A percentile compares a stretch with the other conserved stretches of the same genome.
Evolutionary conservation across 805 yeast genomes (phyloP).

Genomic region (Naumovozyma baii): DNA sequence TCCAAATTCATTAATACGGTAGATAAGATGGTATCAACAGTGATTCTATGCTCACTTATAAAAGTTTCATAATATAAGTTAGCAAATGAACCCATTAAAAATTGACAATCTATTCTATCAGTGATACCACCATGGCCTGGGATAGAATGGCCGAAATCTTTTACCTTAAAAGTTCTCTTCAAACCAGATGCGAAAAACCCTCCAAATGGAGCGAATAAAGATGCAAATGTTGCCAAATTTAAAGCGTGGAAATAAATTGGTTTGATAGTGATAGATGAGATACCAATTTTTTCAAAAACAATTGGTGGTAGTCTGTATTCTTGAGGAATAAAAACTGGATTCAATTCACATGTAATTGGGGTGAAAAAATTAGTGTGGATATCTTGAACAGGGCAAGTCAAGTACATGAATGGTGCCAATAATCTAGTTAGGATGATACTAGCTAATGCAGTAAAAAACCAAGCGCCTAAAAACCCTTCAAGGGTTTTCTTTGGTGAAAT

Average conservation of each 20-base stretch:
- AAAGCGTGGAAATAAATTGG: slow-evolving; percentile 89
- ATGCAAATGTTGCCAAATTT: slow-evolving; percentile 85
- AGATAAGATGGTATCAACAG: slow-evolving; percentile 68
- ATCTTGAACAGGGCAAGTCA: slow-evolving; percentile 80
- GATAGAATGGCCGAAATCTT: slow-evolving; percentile 95
- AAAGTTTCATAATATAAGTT: slow-evolving; percentile 90
- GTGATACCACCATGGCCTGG: slow-evolving; percentile 99
- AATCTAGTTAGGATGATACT: slow-evolving; percentile 58
- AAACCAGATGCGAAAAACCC: slow-evolving; percentile 98
- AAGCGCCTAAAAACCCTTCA: slow-evolving; percentile 95
- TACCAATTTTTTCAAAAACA: slow-evolving; percentile 40
- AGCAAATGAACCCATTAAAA: slow-evolving; percentile 92
- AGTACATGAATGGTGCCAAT: slow-evolving; percentile 55
- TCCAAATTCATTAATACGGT: slow-evolving; percentile 62
- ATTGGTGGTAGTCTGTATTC: slow-evolving; percentile 65
- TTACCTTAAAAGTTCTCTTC: slow-evolving; percentile 90
- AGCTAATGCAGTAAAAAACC: slow-evolving; percentile 81
- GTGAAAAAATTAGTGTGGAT: slow-evolving; percentile 53
- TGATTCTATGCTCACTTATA: slow-evolving; percentile 60
- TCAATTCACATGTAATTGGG: slow-evolving; percentile 64
- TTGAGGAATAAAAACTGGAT: slow-evolving; percentile 83
- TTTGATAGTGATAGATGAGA: slow-evolving; percentile 50
- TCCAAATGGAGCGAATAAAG: slow-evolving; percentile 95
- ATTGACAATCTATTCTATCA: slow-evolving; percentile 96
- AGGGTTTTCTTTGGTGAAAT: slow-evolving; percentile 96